Evolutionary conservation across 768 basidiomycete genomes (phyloP), one percentile per base, ranked within the genome.

Genomic region (Fibroporia radiculosa): DNA sequence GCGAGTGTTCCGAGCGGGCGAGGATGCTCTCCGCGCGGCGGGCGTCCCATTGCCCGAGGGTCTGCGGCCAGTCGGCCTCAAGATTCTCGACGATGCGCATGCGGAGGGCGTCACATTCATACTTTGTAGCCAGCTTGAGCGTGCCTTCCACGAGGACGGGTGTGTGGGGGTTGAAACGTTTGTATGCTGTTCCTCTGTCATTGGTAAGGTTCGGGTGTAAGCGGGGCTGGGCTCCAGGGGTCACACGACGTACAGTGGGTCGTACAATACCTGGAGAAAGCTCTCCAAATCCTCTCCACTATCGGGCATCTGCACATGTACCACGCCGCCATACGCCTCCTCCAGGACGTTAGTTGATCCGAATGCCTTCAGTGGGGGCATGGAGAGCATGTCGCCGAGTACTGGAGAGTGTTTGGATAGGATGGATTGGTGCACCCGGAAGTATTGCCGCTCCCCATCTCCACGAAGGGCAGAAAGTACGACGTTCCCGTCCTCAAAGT

Each of bases 61-160:
- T 59, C 40, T 55, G 57, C 7, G 66, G 66, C 66, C 66, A 67
- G 52, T 66, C 64, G 13, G 62, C 62, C 42, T 60, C 56, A 45
- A 66, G 48, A 46, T 58, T 57, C 37, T 58, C 47, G 43, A 62
- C 53, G 48, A 67, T 56, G 22, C 63, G 59, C 8, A 57, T 46
- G 19, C 61, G 55, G 16, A 67, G 53, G 13, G 59, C 47, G 33
- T 64, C 62, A 53, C 62, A 61, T 39, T 64, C 59, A 53, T 67
- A 67, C 45, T 67, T 67, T 48, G 52, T 60, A 11, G 65, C 59
- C 42, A 66, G 56, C 47, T 59, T 57, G 37, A 67, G 58, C 13
- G 56, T 53, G 35, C 58, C 60, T 24, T 58, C 53, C 25, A 64
- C 58, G 41, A 54, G 56, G 13, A 63, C 55, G 14, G 64, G 60